phyloP scores from a whole-genome alignment of 306 rosid genomes.

The Coriaria nepalensis region DNA sequence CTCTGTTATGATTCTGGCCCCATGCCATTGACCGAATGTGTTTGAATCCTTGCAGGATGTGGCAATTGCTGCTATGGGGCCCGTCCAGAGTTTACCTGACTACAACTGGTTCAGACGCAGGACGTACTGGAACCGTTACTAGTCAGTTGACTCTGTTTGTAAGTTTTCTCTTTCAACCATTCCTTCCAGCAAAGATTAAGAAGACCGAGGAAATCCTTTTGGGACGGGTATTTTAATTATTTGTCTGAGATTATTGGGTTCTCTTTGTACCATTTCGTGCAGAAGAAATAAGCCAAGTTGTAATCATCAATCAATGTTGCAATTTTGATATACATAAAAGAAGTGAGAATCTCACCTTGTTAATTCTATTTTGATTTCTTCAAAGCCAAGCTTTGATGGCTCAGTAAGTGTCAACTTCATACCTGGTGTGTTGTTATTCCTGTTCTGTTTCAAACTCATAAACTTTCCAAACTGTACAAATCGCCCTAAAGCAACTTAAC shows the following conservation, averaged over 20 bases:
- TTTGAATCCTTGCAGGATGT: constrained; percentile 44
- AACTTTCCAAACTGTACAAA: no score
- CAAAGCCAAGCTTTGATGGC: no score
- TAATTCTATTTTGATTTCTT: no score
- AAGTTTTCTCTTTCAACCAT: no score
- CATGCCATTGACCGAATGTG: neutral
- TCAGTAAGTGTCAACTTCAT: no score
- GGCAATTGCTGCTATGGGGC: constrained; percentile 89
- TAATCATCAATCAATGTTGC: no score
- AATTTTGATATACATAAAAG: no score
- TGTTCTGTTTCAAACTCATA: no score
- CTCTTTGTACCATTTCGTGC: constrained; percentile 28
- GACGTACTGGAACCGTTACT: constrained; percentile 96
- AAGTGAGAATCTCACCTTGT: no score
- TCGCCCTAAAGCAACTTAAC: no score
- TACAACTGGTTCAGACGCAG: constrained; percentile 99
- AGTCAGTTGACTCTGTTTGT: constrained; percentile 21
- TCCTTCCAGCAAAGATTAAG: constrained; percentile 12
- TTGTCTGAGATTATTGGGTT: constrained; percentile 24
- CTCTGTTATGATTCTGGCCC: no score
- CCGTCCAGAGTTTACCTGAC: constrained; percentile 67
- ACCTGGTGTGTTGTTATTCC: no score
- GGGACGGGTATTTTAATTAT: constrained; percentile 14
- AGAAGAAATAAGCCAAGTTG: neutral
- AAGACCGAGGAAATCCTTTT: constrained; percentile 23